Percentiles rank a stretch among this genome's conserved stretches.
Conservation (phyloP, 2,329 filamentous ascomycete species). For the Paraphoma chrysanthemicola region DNA sequence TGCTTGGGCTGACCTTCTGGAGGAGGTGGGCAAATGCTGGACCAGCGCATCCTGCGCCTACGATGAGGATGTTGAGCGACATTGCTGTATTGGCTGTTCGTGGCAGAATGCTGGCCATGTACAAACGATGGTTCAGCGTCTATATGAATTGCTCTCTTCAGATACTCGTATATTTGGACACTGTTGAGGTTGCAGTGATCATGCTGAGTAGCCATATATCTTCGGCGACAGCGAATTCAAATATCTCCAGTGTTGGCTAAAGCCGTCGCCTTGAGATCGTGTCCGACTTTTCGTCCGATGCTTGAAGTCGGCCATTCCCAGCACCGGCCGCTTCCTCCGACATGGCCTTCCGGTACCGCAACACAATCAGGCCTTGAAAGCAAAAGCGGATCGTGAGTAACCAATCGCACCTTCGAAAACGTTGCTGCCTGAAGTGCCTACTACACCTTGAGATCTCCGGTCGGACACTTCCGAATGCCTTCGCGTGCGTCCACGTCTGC, state of each 20-base stretch:
- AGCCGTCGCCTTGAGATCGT: not conserved
- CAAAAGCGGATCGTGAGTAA: not conserved
- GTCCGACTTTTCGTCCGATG: not conserved
- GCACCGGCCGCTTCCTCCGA: not conserved
- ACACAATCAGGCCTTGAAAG: not conserved
- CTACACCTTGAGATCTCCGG: too few relatives aligned
- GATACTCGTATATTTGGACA: too few relatives aligned
- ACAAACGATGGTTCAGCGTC: not conserved
- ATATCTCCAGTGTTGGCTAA: not conserved
- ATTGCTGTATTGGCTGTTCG: not conserved
- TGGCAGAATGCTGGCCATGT: not conserved
- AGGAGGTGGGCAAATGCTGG: conserved; percentile 60
- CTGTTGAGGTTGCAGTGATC: too few relatives aligned
- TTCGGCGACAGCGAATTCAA: too few relatives aligned
- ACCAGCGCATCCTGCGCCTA: conserved; percentile 36
- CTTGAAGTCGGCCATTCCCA: not conserved
- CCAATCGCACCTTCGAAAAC: not conserved
- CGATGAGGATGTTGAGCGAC: conserved; percentile 35
- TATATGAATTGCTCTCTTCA: too few relatives aligned
- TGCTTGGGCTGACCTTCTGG: conserved; percentile 46
- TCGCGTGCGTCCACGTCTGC: too few relatives aligned
- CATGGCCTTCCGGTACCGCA: not conserved
- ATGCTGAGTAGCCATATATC: too few relatives aligned
- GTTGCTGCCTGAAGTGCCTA: not conserved
- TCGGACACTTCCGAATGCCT: too few relatives aligned